Evolutionary conservation across 371 early-diverging fungal species (phyloP).

Genomic region (Sporodiniella umbellata): DNA sequence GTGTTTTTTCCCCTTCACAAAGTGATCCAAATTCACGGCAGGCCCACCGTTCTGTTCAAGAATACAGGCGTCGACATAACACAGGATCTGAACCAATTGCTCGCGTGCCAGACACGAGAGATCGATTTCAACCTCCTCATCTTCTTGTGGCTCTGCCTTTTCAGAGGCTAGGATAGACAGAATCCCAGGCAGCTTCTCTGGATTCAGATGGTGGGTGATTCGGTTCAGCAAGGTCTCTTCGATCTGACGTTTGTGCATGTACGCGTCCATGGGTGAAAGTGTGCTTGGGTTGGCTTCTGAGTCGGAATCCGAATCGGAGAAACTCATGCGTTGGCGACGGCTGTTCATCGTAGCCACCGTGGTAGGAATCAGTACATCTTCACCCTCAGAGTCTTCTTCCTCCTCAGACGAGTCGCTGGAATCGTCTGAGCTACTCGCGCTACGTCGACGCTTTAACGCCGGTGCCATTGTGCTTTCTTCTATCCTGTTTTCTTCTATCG

Average conservation of each 20-base stretch:
- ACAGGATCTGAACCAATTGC: conserved; percentile 36
- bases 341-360: conserved; percentile 37
- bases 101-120: conserved; percentile 45
- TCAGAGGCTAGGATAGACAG: conserved; percentile 39
- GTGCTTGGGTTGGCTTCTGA: conserved; percentile 24
- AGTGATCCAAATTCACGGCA: conserved; percentile 33
- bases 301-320: conserved; percentile 41
- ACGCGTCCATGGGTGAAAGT: conserved; percentile 12
- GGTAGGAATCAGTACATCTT: conserved; percentile 29
- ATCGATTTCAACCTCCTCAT: conserved; percentile 47
- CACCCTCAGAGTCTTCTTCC: conserved; percentile 18
- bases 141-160: conserved; percentile 19
- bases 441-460: conserved; percentile 26
- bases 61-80: conserved; percentile 51
- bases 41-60: conserved; percentile 47
- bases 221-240: conserved; percentile 43
- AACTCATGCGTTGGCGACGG: conserved; percentile 20
- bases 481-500: background rate
- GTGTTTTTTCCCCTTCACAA: conserved; percentile 18
- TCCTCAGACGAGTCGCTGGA: conserved; percentile 18
- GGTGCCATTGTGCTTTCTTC: conserved; percentile 1
- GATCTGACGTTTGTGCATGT: conserved; percentile 47
- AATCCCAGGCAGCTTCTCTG: conserved; percentile 47
- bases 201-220: conserved; percentile 39
- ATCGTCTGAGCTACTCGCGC: conserved; percentile 17